Conservation (phyloP, 441 rosid species). For the Erysimum pusillum region DNA sequence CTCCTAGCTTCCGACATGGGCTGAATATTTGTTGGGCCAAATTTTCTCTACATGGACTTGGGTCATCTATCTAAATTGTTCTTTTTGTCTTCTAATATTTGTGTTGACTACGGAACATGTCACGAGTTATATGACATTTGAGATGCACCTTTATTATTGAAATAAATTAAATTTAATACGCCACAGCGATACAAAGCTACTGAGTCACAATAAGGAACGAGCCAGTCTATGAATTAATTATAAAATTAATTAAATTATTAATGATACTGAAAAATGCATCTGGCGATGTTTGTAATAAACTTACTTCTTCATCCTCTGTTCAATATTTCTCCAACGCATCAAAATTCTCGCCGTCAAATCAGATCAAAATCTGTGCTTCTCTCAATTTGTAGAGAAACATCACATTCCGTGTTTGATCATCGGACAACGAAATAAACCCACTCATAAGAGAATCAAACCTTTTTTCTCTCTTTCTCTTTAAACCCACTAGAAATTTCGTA, state of each 20-base stretch:
- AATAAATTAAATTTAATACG: slow-evolving; percentile 5
- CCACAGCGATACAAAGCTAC: slow-evolving; percentile 31
- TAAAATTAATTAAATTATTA: background rate
- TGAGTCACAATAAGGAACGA: slow-evolving; percentile 23
- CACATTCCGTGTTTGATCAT: slow-evolving; percentile 38
- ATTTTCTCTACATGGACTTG: background rate
- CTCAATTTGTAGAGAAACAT: background rate
- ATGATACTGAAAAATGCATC: slow-evolving; percentile 26
- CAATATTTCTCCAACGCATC: slow-evolving; percentile 41
- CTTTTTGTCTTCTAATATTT: background rate
- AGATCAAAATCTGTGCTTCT: slow-evolving; percentile 7
- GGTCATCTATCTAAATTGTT: background rate
- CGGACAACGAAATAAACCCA: slow-evolving; percentile 35
- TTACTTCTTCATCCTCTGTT: slow-evolving; percentile 36
- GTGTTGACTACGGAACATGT: background rate
- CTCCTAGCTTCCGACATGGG: background rate
- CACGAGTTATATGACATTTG: slow-evolving; percentile 23
- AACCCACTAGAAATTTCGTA: slow-evolving; percentile 13
- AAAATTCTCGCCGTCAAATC: slow-evolving; percentile 25
- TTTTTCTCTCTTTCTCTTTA: background rate
- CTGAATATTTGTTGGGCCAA: background rate
- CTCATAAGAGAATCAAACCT: slow-evolving; percentile 22
- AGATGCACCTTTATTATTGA: background rate
- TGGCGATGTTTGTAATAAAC: slow-evolving; percentile 39
- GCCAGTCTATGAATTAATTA: slow-evolving; percentile 19